phyloP scores from a whole-genome alignment of 169 alveolate genomes.

The Eimeria necatrix region DNA sequence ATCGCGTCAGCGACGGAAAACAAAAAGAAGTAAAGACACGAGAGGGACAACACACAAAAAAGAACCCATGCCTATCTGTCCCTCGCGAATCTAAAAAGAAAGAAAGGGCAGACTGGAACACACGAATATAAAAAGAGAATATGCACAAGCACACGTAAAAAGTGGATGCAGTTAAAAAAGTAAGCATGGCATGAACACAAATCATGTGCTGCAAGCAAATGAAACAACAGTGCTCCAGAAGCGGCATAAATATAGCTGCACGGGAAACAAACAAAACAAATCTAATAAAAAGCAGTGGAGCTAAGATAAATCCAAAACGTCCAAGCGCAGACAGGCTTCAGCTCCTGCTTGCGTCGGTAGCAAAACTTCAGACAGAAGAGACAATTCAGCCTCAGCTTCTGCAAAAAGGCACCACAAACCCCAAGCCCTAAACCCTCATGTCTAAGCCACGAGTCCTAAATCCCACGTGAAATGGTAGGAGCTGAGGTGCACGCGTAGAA shows the following conservation, averaged over 20 bases:
- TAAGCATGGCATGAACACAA: not conserved
- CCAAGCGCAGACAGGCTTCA: not conserved
- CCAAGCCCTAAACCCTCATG: not conserved
- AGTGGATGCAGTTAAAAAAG: not conserved
- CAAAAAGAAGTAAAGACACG: too few species aligned
- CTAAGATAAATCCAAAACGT: not conserved
- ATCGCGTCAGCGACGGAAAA: too few species aligned
- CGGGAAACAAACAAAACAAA: not conserved
- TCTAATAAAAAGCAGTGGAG: not conserved
- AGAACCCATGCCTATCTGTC: too few species aligned
- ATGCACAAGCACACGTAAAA: not conserved
- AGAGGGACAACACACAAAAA: too few species aligned
- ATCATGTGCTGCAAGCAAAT: not conserved
- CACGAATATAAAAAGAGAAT: not conserved
- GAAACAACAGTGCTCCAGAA: too few species aligned
- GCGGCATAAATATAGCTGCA: not conserved
- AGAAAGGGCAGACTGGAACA: not conserved
- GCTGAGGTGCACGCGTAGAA: too few species aligned
- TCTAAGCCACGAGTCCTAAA: not conserved
- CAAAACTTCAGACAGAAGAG: not conserved
- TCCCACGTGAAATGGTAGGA: not conserved
- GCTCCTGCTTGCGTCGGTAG: conserved; percentile 19
- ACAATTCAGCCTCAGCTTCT: not conserved
- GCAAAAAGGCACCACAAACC: not conserved
- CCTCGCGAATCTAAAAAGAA: too few species aligned